phyloP scores from a whole-genome alignment of 2,329 filamentous ascomycete genomes.

The Albifimbria verrucaria region DNA sequence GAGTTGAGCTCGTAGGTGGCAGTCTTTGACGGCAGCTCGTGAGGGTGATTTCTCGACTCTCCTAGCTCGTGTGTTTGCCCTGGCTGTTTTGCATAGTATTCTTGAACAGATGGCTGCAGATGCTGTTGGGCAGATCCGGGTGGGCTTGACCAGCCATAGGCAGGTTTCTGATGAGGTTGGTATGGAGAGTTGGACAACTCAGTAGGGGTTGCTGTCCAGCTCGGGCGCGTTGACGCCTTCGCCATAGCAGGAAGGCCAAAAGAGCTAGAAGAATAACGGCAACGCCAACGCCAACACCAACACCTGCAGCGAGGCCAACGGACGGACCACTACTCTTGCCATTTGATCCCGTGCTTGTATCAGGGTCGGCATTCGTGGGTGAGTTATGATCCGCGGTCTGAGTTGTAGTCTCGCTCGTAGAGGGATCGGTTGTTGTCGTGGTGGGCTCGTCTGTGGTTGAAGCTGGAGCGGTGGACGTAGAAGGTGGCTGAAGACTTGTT shows the following conservation, averaged over 20 bases:
- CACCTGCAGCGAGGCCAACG: slow-evolving; percentile 24
- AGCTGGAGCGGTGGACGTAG: slow-evolving; percentile 6
- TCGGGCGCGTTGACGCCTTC: slow-evolving; percentile 2
- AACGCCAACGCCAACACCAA: slow-evolving; percentile 24
- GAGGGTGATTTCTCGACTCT: neutral
- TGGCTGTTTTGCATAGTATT: neutral
- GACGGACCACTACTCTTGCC: slow-evolving; percentile 17
- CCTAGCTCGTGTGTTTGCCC: neutral
- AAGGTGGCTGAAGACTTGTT: slow-evolving; percentile 6
- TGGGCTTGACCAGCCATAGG: too few species aligned
- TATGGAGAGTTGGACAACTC: neutral
- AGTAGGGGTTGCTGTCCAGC: neutral
- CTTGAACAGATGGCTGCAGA: too few species aligned
- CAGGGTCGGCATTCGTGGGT: neutral
- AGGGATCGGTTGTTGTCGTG: neutral
- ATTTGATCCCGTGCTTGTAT: slow-evolving; percentile 3
- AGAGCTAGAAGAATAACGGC: slow-evolving; percentile 19
- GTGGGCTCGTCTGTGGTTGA: slow-evolving; percentile 3
- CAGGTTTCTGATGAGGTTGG: too few species aligned
- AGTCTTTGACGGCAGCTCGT: neutral
- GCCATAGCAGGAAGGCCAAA: slow-evolving; percentile 23
- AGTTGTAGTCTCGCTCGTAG: neutral
- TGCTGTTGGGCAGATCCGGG: too few species aligned
- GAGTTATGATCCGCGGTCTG: neutral
- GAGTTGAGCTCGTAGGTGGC: neutral